Conservation (phyloP, 768 basidiomycete species). For the Neoboletus magnificus region DNA sequence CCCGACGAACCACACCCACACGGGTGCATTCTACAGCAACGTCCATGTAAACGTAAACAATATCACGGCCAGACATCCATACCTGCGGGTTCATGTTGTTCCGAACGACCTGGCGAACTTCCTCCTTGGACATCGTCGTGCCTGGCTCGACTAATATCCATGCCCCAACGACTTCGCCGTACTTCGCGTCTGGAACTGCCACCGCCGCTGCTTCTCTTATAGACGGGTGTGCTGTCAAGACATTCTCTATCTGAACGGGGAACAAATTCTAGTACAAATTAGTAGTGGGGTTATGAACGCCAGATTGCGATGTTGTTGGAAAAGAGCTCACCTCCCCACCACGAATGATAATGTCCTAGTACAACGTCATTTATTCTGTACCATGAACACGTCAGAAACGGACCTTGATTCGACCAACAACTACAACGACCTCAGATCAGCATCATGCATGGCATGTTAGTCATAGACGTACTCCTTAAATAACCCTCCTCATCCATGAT, state of each 20-base stretch:
- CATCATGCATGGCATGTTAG: not conserved
- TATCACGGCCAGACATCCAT: slow-evolving; percentile 7
- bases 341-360: slow-evolving; percentile 78
- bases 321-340: slow-evolving; percentile 64
- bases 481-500: slow-evolving; percentile 83
- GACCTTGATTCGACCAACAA: slow-evolving; percentile 78
- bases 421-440: slow-evolving; percentile 34
- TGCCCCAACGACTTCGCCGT: slow-evolving; percentile 78
- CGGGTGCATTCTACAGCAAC: slow-evolving; percentile 60
- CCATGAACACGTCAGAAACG: not conserved
- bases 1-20: slow-evolving; percentile 81
- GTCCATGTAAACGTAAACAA: slow-evolving; percentile 1
- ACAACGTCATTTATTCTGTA: slow-evolving; percentile 1
- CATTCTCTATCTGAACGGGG: slow-evolving; percentile 83
- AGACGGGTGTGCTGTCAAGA: slow-evolving; percentile 48
- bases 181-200: slow-evolving; percentile 62
- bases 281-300: not conserved
- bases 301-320: not conserved
- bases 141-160: slow-evolving; percentile 61
- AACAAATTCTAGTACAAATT: slow-evolving; percentile 61
- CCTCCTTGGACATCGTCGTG: slow-evolving; percentile 41
- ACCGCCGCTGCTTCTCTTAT: slow-evolving; percentile 74
- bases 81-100: slow-evolving; percentile 79
- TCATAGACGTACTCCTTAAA: slow-evolving; percentile 50
- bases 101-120: slow-evolving; percentile 52